phyloP scores from a whole-genome alignment of 2,329 filamentous ascomycete genomes.

The Zalaria obscura region DNA sequence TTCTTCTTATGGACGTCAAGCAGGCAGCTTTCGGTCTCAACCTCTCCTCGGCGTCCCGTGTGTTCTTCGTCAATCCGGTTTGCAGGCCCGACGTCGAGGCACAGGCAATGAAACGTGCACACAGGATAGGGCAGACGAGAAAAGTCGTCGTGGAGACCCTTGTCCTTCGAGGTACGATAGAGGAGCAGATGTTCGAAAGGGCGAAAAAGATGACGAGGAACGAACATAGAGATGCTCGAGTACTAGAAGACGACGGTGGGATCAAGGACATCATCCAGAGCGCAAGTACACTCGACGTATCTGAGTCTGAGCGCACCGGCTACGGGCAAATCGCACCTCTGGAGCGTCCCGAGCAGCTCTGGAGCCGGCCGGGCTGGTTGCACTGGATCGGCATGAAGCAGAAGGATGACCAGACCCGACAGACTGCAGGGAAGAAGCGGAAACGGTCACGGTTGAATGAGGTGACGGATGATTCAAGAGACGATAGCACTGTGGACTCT shows the following conservation, averaged over 20 bases:
- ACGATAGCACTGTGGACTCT: no score
- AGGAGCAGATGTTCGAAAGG: conserved; percentile 68
- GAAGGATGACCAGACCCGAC: not conserved
- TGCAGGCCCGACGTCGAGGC: conserved; percentile 73
- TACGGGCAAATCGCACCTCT: conserved; percentile 27
- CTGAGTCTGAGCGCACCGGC: conserved; percentile 16
- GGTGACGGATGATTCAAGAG: no score
- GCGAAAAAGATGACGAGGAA: conserved; percentile 58
- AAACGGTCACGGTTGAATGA: no score
- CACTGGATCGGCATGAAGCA: conserved; percentile 1
- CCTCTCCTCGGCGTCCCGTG: conserved; percentile 65
- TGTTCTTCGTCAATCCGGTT: conserved; percentile 83
- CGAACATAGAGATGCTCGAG: conserved; percentile 40
- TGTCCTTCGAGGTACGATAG: conserved; percentile 64
- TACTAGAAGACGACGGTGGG: conserved; percentile 42
- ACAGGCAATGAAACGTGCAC: conserved; percentile 81
- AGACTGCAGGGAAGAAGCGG: no score
- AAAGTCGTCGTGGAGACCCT: conserved; percentile 77
- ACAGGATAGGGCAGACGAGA: conserved; percentile 70
- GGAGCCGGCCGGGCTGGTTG: conserved; percentile 21
- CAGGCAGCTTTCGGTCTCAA: conserved; percentile 83
- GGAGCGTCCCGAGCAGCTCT: conserved; percentile 27
- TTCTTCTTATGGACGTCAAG: conserved; percentile 81
- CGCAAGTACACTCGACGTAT: conserved; percentile 33
- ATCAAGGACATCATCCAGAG: conserved; percentile 46